A percentile compares a stretch with the other conserved stretches of the same genome.
phyloP scores from a whole-genome alignment of 768 basidiomycete species.

The Trichaptum fuscoviolaceum region DNA sequence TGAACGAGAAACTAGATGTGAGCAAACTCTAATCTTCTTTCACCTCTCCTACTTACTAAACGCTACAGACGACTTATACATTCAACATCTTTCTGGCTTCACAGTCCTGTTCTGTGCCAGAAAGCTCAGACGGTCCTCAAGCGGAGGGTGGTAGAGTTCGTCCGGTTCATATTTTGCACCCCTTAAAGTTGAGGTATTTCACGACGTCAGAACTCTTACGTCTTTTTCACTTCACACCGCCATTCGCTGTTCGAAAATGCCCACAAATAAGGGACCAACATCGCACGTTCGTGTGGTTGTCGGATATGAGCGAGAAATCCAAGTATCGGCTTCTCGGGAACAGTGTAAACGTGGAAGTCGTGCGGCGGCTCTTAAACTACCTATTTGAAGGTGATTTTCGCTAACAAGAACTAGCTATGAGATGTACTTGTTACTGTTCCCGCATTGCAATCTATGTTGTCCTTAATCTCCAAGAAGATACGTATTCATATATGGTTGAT shows the following conservation, averaged over 20 bases:
- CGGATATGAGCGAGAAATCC: slow-evolving; percentile 53
- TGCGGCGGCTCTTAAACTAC: slow-evolving; percentile 55
- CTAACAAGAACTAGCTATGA: background rate
- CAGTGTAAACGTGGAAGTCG: slow-evolving; percentile 75
- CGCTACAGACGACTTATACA: slow-evolving; percentile 49
- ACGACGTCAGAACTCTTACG: slow-evolving; percentile 67
- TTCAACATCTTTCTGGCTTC: slow-evolving; percentile 52
- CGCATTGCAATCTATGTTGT: background rate
- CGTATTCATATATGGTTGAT: too few species aligned
- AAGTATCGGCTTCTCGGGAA: slow-evolving; percentile 78
- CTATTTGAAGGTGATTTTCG: slow-evolving; percentile 33
- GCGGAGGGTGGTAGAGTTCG: background rate
- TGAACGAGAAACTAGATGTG: slow-evolving; percentile 63
- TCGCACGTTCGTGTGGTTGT: slow-evolving; percentile 56
- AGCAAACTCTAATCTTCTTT: slow-evolving; percentile 16
- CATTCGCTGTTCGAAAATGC: slow-evolving; percentile 8
- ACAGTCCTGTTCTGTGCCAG: slow-evolving; percentile 32
- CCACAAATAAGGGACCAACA: slow-evolving; percentile 5
- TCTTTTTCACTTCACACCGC: slow-evolving; percentile 52
- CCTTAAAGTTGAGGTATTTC: slow-evolving; percentile 69
- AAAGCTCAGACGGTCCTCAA: slow-evolving; percentile 17
- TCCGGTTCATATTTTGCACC: slow-evolving; percentile 47
- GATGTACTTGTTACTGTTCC: too few species aligned
- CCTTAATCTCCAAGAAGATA: too few species aligned
- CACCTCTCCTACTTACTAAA: slow-evolving; percentile 1